Evolutionary conservation across 352 stramenopile genomes (phyloP), one percentile per base, ranked within the genome.

Genomic region (Phytopythium boreale): DNA sequence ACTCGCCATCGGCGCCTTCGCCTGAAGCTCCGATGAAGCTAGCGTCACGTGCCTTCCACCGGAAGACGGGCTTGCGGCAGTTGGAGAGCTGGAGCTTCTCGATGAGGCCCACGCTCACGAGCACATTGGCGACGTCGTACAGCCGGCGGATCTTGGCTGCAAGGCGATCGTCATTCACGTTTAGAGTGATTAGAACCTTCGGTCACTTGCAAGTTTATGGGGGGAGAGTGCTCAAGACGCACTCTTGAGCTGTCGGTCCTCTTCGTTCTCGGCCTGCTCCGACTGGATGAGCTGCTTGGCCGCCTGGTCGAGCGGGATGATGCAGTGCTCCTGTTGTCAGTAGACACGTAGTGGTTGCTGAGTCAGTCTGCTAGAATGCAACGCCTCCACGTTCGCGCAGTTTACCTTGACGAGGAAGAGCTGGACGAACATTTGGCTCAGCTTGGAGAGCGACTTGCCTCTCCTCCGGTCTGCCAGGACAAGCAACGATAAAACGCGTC

Each of bases 111-210:
- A 99, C 81, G 56, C 84, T 94, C 4, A 95, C 80, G 26, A 99
- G 86, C 10, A 99, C 96, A 71, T 99, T 99, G 12, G 96, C 97
- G 70, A 99, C 97, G 63, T 99, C 97, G 64, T 99, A 99, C 29
- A 99, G 84, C 27, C 97, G 84, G 20, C 97, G 90, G 64, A 98
- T 97, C 67, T 98, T 98, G 52, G 96, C 87, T 95, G 69, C 27
- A 19, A n/a, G 51, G 17, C 31, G 31, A 6, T 20, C 2, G 22
- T 2, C 15, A 37, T 15, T 17, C 50, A 44, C 4, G 47, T 14
- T 27, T 34, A 43, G 19, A 53, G 29, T 0, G 36, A 19, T 50
- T 34, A 60, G 55, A 19, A 20, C 19, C 55, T 49, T 46, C 6
- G 2, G 20, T 11, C 7, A 29, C 2, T 0, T 2, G 19, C n/a